Base-by-base conservation (phyloP, 1,284 basidiomycete genomes). In the Termitomyces sp. region DNA sequence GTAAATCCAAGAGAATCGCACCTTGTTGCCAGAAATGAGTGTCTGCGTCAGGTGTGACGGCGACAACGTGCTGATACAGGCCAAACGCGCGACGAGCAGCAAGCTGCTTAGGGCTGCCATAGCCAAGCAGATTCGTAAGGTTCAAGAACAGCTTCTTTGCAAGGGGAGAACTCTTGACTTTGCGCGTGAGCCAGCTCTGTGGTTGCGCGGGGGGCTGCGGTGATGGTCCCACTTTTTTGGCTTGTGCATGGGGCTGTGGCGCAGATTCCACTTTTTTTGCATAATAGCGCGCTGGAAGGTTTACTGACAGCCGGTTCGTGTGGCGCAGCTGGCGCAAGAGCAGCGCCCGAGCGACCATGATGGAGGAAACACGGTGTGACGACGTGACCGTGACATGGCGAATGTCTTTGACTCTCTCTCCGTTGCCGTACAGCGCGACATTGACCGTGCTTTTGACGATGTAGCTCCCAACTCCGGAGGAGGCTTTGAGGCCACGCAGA, bases 1-100 rank as follows among this genome's bases (percentile, higher is more conserved):
- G 10, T 9, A 9, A 9, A 41, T 41, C 5, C 30, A 26, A 45
- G 2, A 30, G 2, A 46, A 36, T 70, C 78, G 55, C 62, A 88
- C 88, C 82, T 55, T 83, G 67, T 62, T 76, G 77, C 87, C 89
- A 90, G 64, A 90, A 90, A 2, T 66, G 68, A 17, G 64, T 67
- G 56, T 88, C 83, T 58, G 84, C 75, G 57, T 88, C 86, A 24
- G 85, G 79, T 46, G 74, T 75, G 15, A 70, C 65, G 1, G 80
- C 75, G 61, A 84, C 86, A 3, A 87, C 62, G 15, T 77, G 65
- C 51, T 82, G 75, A 62, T 90, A 90, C 51, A 89, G 64, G 15
- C 71, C 69, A 44, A 83, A 75, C 2, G 82, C 74, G 24, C 84
- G 72, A 53, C 81, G 67, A 30, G 78, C 86, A 0, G 86, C 83